Evolutionary conservation across 2,329 filamentous ascomycete species (phyloP).

Genomic region (Hymenoscyphus linearis): DNA sequence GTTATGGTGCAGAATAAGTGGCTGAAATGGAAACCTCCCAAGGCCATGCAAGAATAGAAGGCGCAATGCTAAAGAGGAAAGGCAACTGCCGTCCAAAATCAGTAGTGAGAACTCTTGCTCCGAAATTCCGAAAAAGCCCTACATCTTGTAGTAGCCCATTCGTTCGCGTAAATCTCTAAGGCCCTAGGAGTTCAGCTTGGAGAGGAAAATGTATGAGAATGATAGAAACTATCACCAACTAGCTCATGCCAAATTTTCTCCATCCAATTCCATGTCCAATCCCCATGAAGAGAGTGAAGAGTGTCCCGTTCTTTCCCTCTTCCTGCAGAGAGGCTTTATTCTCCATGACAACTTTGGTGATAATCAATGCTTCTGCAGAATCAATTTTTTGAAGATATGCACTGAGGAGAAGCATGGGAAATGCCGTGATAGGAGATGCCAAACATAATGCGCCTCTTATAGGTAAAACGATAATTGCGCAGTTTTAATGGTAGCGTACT

Average conservation of each 20-base stretch:
- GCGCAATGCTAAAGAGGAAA: slow-evolving; percentile 37
- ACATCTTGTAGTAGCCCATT: slow-evolving; percentile 40
- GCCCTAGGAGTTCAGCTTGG: slow-evolving; percentile 52
- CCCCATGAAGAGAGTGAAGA: slow-evolving; percentile 56
- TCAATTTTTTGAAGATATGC: slow-evolving; percentile 58
- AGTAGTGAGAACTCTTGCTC: slow-evolving; percentile 45
- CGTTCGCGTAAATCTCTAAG: slow-evolving; percentile 38
- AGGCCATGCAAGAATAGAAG: slow-evolving; percentile 41
- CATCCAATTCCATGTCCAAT: slow-evolving; percentile 51
- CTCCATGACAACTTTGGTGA: slow-evolving; percentile 57
- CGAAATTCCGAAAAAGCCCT: slow-evolving; percentile 22
- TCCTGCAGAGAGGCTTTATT: slow-evolving; percentile 58
- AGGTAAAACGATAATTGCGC: slow-evolving; percentile 50
- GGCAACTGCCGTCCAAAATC: slow-evolving; percentile 52
- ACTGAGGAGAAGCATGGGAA: slow-evolving; percentile 56
- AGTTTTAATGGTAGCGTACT: slow-evolving; percentile 52
- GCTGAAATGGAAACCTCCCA: slow-evolving; percentile 32
- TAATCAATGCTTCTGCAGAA: slow-evolving; percentile 55
- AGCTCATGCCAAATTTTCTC: slow-evolving; percentile 46
- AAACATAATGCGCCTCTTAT: slow-evolving; percentile 59
- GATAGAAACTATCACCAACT: slow-evolving; percentile 62
- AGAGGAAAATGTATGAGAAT: slow-evolving; percentile 51
- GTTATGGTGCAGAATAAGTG: no score
- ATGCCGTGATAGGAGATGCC: slow-evolving; percentile 47
- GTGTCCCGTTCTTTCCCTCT: slow-evolving; percentile 56